phyloP scores from a whole-genome alignment of 2,329 filamentous ascomycete genomes.

The Lomentospora prolificans region DNA sequence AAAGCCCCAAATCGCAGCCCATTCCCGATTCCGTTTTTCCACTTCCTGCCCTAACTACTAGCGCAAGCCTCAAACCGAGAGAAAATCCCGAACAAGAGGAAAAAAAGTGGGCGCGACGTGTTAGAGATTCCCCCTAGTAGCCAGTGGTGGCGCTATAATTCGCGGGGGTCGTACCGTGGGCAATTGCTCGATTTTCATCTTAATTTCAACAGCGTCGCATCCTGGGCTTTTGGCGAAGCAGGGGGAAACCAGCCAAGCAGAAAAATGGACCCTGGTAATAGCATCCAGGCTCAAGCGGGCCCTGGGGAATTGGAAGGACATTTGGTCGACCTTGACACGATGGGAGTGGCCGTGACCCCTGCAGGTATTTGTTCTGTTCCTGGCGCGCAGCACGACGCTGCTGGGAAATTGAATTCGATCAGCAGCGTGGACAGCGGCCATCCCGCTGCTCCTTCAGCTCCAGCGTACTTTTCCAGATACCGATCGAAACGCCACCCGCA shows the following conservation, averaged over 20 bases:
- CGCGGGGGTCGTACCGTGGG: too few relatives aligned
- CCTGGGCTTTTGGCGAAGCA: neutral
- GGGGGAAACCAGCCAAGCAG: neutral
- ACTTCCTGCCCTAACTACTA: neutral
- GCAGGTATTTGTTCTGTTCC: too few relatives aligned
- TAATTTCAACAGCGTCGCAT: neutral
- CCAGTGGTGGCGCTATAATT: neutral
- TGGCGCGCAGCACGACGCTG: too few relatives aligned
- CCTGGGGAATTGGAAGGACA: too few relatives aligned
- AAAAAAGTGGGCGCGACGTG: neutral
- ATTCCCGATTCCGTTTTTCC: neutral
- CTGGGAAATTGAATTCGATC: too few relatives aligned
- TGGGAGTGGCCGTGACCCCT: too few relatives aligned
- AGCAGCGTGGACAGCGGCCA: too few relatives aligned
- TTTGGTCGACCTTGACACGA: too few relatives aligned
- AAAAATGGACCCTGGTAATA: too few relatives aligned
- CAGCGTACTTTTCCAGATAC: neutral
- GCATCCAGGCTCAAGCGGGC: too few relatives aligned
- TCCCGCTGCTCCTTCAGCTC: neutral
- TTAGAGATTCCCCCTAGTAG: too few relatives aligned
- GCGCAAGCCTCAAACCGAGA: neutral
- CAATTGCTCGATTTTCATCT: too few relatives aligned
- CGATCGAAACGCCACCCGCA: neutral
- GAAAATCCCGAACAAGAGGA: neutral
- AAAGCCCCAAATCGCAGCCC: neutral